A percentile compares a stretch with the other conserved stretches of the same genome.
These are phyloP conservation scores for Allium sativum DNA, from an alignment of 106 monocot species.

Conservation along the genomic window DNA sequence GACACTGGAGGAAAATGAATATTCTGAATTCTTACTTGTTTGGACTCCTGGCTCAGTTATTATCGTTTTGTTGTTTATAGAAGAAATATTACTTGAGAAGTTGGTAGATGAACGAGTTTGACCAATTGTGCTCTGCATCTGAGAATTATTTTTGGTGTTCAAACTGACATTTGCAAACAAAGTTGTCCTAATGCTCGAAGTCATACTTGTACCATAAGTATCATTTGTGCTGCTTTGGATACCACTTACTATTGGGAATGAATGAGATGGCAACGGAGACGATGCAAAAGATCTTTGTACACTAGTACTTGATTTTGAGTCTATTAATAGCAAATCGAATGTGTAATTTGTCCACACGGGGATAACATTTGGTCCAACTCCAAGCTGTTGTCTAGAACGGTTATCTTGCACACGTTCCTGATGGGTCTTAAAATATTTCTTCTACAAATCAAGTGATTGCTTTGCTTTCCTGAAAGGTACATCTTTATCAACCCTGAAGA, in stretches of 20 bases:
- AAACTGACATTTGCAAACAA: slow-evolving; percentile 4
- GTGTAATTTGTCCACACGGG: slow-evolving; percentile 48
- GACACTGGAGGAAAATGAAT: neutral
- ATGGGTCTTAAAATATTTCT: slow-evolving; percentile 7
- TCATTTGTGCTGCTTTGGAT: slow-evolving; percentile 9
- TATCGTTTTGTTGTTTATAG: slow-evolving; percentile 10
- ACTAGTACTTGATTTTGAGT: slow-evolving; percentile 10
- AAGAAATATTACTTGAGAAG: slow-evolving; percentile 6
- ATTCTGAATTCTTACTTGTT: slow-evolving; percentile 9
- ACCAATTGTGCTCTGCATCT: slow-evolving; percentile 8
- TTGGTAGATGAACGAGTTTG: slow-evolving; percentile 1
- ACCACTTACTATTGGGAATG: too few species aligned
- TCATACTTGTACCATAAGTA: slow-evolving; percentile 12
- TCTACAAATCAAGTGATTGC: slow-evolving; percentile 31
- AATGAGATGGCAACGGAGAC: too few species aligned
- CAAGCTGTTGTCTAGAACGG: slow-evolving; percentile 9
- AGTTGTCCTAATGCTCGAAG: neutral
- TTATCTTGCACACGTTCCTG: slow-evolving; percentile 21
- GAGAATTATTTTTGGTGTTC: slow-evolving; percentile 4
- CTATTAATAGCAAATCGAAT: slow-evolving; percentile 19
- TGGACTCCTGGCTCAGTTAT: slow-evolving; percentile 2
- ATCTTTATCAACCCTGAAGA: slow-evolving; percentile 16
- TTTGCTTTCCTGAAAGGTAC: slow-evolving; percentile 30
- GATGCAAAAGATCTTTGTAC: neutral
- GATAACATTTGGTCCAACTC: slow-evolving; percentile 24